phyloP scores from a whole-genome alignment of 495 filamentous ascomycete species.

The Neurospora pannonica region DNA sequence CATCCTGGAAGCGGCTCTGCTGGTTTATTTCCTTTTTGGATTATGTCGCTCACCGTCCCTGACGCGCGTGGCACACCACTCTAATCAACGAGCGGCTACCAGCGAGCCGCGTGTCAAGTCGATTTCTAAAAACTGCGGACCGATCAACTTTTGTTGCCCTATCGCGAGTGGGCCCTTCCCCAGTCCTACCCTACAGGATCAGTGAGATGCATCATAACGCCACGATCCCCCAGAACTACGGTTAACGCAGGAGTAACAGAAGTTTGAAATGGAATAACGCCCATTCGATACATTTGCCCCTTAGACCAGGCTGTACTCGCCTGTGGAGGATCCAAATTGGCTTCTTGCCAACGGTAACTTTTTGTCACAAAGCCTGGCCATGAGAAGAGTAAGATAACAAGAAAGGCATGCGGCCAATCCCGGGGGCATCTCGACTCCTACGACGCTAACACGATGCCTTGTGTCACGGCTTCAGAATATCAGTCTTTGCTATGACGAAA shows the following conservation, averaged over 20 bases:
- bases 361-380: background rate
- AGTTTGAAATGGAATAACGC: background rate
- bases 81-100: constrained; percentile 1
- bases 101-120: constrained; percentile 16
- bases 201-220: constrained; percentile 2
- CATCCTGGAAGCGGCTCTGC: background rate
- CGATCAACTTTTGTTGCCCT: constrained; percentile 4
- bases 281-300: background rate
- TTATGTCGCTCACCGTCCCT: constrained; percentile 1
- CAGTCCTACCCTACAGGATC: constrained; percentile 1
- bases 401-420: background rate
- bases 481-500: background rate
- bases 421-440: background rate
- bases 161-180: constrained; percentile 1
- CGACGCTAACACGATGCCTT: background rate
- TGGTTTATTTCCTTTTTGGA: background rate
- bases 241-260: constrained; percentile 5
- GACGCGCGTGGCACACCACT: background rate
- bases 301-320: background rate
- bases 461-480: background rate
- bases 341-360: background rate
- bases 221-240: constrained; percentile 8
- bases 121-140: constrained; percentile 7
- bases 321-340: background rate
- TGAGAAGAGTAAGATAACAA: background rate